Percentiles rank a stretch among this genome's conserved stretches.
phyloP scores from a whole-genome alignment of 1,284 basidiomycete genomes.

The Caloboletus firmus region DNA sequence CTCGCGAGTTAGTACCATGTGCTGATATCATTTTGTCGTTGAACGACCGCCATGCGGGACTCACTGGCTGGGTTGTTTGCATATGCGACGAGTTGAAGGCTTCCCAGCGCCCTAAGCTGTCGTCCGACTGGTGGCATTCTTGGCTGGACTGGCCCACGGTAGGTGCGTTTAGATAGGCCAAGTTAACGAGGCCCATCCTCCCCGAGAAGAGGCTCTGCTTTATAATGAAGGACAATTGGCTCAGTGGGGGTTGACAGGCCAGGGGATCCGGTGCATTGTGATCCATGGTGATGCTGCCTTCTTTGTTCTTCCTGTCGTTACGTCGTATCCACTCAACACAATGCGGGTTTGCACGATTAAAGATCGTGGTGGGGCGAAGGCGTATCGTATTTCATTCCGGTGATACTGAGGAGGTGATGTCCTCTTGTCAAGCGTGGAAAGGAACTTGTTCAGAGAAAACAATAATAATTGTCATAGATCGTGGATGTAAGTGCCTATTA shows the following conservation, averaged over 20 bases:
- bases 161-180: neutral
- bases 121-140: constrained; percentile 30
- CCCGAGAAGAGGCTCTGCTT: neutral
- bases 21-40: neutral
- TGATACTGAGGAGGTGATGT: neutral
- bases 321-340: constrained; percentile 18
- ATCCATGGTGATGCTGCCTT: neutral
- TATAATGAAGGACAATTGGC: constrained; percentile 13
- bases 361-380: neutral
- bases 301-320: constrained; percentile 6
- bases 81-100: constrained; percentile 22
- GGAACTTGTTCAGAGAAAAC: too few relatives aligned
- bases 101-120: constrained; percentile 22
- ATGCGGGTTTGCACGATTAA: constrained; percentile 3
- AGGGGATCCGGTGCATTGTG: neutral
- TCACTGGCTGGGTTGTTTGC: constrained; percentile 32
- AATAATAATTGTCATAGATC: too few relatives aligned
- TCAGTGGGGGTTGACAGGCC: neutral
- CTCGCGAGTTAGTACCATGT: neutral
- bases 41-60: constrained; percentile 1
- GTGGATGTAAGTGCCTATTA: too few relatives aligned
- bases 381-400: neutral
- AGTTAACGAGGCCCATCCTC: neutral
- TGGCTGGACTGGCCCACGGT: neutral
- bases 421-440: constrained; percentile 9